A percentile compares a stretch with the other conserved stretches of the same genome.
These are phyloP conservation scores for Lanzia echinophila DNA, from an alignment of 2,329 filamentous ascomycete species.

Conservation along the genomic window DNA sequence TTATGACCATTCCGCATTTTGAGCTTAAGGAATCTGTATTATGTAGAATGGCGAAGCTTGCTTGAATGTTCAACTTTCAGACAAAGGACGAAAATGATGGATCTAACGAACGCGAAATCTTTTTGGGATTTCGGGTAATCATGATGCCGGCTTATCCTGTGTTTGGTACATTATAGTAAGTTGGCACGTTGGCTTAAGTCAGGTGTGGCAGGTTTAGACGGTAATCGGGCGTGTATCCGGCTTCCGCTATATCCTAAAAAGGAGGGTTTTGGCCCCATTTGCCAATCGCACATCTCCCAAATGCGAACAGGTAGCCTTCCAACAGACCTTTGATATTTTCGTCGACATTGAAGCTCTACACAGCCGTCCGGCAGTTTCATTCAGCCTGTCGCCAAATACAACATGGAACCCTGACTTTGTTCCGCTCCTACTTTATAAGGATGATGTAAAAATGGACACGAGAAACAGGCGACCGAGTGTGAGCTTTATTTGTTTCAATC, in stretches of 20 bases:
- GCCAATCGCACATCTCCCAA: too few species aligned
- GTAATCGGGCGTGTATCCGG: neutral
- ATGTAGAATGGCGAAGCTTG: too few species aligned
- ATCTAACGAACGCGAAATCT: too few species aligned
- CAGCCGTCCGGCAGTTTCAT: conserved; percentile 9
- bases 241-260: neutral
- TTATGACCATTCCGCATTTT: too few species aligned
- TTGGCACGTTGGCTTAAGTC: neutral
- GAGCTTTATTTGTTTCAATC: neutral
- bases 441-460: conserved; percentile 20
- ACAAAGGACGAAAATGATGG: too few species aligned
- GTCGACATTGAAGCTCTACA: neutral
- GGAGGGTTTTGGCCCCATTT: neutral
- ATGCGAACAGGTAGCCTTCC: too few species aligned
- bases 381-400: conserved; percentile 6
- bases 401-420: neutral
- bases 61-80: too few species aligned
- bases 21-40: too few species aligned
- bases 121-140: neutral
- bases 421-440: neutral
- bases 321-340: too few species aligned
- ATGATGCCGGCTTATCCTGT: neutral
- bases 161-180: neutral
- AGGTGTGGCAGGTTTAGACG: neutral
- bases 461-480: conserved; percentile 8